A percentile compares a stretch with the other conserved stretches of the same genome.
Evolutionary conservation across 352 stramenopile species (phyloP).

Genomic region (Globisporangium okanoganense): DNA sequence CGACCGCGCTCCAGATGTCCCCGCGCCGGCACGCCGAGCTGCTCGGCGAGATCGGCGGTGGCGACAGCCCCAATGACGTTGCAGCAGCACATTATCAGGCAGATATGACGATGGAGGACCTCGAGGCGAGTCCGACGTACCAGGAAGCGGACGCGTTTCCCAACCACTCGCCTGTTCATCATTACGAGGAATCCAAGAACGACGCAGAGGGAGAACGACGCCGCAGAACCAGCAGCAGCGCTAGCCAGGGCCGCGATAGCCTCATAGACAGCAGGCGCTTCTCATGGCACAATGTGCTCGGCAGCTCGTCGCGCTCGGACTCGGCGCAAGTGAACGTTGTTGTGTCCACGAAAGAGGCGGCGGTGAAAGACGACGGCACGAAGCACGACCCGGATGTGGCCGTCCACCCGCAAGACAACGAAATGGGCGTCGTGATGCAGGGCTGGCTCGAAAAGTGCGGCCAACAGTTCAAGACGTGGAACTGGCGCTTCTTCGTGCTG

Average conservation of each 20-base stretch:
- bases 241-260: conserved; percentile 23
- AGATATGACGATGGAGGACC: conserved; percentile 8
- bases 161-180: neutral
- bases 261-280: conserved; percentile 47
- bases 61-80: neutral
- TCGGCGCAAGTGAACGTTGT: conserved; percentile 3
- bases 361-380: conserved; percentile 3
- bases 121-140: conserved; percentile 1
- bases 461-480: conserved; percentile 89
- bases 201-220: neutral
- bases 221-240: neutral
- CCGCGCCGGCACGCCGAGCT: conserved; percentile 9
- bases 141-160: conserved; percentile 6
- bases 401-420: conserved; percentile 37
- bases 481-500: conserved; percentile 87
- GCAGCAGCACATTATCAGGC: neutral
- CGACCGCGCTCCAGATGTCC: conserved; percentile 15
- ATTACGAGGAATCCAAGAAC: neutral
- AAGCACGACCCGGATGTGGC: conserved; percentile 34
- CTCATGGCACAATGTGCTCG: conserved; percentile 58
- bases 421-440: conserved; percentile 75
- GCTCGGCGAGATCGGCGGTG: conserved; percentile 1
- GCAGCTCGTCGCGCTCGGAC: conserved; percentile 45
- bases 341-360: neutral
- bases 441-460: conserved; percentile 88